These are phyloP conservation scores for Ambrosia trifida DNA, from an alignment of 129 eudicot species.

Conservation along the genomic window DNA sequence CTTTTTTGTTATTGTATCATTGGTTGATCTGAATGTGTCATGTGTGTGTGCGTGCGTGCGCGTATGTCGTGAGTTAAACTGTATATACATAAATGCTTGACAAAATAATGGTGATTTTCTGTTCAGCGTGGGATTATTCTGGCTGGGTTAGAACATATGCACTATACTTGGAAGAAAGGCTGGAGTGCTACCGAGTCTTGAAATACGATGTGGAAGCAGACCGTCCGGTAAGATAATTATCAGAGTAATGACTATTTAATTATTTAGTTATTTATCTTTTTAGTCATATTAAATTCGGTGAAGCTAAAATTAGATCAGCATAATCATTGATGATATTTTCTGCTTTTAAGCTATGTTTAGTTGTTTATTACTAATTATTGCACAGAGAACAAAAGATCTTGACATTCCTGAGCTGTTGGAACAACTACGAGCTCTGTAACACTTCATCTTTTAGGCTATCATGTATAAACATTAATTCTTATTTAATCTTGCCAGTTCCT, in stretches of 20 bases:
- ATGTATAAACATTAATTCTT: slow-evolving; percentile 36
- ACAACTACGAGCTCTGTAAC: slow-evolving; percentile 66
- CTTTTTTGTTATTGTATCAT: too few relatives aligned
- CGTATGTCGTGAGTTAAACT: slow-evolving; percentile 14
- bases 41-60: too few relatives aligned
- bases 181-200: slow-evolving; percentile 61
- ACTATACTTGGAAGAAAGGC: slow-evolving; percentile 64
- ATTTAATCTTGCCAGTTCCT: not conserved
- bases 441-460: slow-evolving; percentile 66
- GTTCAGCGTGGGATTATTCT: slow-evolving; percentile 72
- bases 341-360: too few relatives aligned
- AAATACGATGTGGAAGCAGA: slow-evolving; percentile 66
- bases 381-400: slow-evolving; percentile 64
- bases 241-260: not conserved
- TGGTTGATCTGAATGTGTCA: too few relatives aligned
- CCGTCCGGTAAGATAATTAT: slow-evolving; percentile 44
- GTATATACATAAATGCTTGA: not conserved
- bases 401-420: slow-evolving; percentile 62
- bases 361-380: slow-evolving; percentile 22
- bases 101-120: slow-evolving; percentile 31
- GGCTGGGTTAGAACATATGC: slow-evolving; percentile 77
- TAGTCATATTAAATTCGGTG: too few relatives aligned
- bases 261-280: too few relatives aligned
- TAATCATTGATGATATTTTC: too few relatives aligned
- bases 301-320: too few relatives aligned